Conservation (phyloP, 768 basidiomycete genomes). For the Daedaleopsis nitida region DNA sequence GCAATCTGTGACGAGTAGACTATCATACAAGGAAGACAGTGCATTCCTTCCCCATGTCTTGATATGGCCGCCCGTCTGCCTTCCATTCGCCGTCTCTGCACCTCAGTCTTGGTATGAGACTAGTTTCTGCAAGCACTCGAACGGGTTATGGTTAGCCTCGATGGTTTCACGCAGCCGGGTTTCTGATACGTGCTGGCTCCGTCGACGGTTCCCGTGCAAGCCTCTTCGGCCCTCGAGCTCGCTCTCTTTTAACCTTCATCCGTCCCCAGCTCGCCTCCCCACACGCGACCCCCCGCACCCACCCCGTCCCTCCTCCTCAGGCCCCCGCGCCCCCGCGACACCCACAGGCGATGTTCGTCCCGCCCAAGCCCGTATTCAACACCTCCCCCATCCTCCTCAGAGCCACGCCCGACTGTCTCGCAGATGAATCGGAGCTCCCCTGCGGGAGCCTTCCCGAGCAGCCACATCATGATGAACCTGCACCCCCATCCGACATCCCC, state of each 20-base stretch:
- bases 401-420: background rate
- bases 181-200: too few species aligned
- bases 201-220: too few species aligned
- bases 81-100: too few species aligned
- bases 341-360: background rate
- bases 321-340: background rate
- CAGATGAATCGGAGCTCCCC: too few species aligned
- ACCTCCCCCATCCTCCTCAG: background rate
- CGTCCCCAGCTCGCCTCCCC: background rate
- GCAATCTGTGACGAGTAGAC: background rate
- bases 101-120: too few species aligned
- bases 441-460: slow-evolving; percentile 5
- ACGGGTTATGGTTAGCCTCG: too few species aligned
- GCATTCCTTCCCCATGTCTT: background rate
- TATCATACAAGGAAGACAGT: background rate
- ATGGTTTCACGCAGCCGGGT: too few species aligned
- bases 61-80: too few species aligned
- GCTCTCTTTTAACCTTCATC: background rate
- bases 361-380: background rate
- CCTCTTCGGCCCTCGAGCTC: background rate
- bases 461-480: slow-evolving; percentile 12
- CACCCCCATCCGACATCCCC: slow-evolving; percentile 13
- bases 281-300: background rate
- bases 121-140: too few species aligned
- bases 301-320: background rate